Evolutionary conservation across 2,329 filamentous ascomycete genomes (phyloP).

Genomic region (Scedosporium apiospermum): DNA sequence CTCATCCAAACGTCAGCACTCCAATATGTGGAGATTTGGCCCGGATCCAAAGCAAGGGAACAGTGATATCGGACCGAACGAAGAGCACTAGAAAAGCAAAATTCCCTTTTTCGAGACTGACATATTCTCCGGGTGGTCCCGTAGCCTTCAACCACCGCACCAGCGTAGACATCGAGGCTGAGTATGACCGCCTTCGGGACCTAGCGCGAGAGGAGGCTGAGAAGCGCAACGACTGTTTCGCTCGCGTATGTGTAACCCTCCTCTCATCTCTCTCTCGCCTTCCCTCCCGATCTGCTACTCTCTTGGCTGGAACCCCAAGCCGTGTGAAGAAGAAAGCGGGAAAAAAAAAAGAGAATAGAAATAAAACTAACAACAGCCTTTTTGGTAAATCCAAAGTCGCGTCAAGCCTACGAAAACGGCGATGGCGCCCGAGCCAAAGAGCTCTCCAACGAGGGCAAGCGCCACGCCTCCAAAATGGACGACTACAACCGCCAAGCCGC

Average conservation of each 20-base stretch:
- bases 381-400: too few relatives aligned
- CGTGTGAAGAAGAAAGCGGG: background rate
- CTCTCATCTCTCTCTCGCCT: background rate
- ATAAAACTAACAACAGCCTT: conserved; percentile 1
- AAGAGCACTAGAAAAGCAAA: too few relatives aligned
- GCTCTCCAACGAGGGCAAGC: conserved; percentile 76
- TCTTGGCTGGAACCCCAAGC: too few relatives aligned
- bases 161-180: conserved; percentile 60
- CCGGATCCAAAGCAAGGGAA: background rate
- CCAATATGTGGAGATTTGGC: background rate
- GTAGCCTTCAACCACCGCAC: conserved; percentile 68
- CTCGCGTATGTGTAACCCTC: conserved; percentile 42
- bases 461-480: conserved; percentile 75
- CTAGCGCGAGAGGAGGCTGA: conserved; percentile 71
- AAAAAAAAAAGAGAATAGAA: background rate
- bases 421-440: conserved; percentile 78
- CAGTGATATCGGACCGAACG: background rate
- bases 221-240: conserved; percentile 70
- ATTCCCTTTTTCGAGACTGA: too few relatives aligned
- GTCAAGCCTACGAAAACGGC: conserved; percentile 72
- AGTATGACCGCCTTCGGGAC: conserved; percentile 86
- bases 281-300: background rate
- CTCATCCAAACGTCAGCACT: background rate
- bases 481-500: conserved; percentile 84
- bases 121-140: background rate